phyloP scores from a whole-genome alignment of 108 stramenopile species.

The Cylindrotheca fusiformis region DNA sequence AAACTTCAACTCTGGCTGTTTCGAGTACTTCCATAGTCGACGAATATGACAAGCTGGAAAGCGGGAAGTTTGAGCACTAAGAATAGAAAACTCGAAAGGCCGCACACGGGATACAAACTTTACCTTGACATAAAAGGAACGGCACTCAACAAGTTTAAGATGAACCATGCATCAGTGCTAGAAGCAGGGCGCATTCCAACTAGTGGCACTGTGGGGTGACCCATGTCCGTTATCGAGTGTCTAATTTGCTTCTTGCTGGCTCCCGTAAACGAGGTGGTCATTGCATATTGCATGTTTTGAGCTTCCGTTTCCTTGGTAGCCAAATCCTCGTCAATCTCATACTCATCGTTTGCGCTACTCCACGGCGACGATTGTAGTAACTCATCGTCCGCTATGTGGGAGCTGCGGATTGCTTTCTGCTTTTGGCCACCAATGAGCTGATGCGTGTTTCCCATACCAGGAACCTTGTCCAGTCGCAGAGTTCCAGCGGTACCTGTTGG shows the following conservation, averaged over 20 bases:
- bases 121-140: constrained; percentile 84
- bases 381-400: constrained; percentile 26
- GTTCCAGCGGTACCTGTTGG: constrained; percentile 90
- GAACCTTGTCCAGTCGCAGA: constrained; percentile 63
- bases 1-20: constrained; percentile 71
- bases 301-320: neutral
- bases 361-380: constrained; percentile 16
- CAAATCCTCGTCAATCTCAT: constrained; percentile 22
- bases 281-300: neutral
- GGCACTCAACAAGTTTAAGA: constrained; percentile 74
- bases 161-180: constrained; percentile 88
- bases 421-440: constrained; percentile 21
- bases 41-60: constrained; percentile 67
- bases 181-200: constrained; percentile 80
- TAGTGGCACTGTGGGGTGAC: constrained; percentile 42
- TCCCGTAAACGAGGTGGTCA: constrained; percentile 15
- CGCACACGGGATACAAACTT: constrained; percentile 1
- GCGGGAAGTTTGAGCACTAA: neutral
- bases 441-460: constrained; percentile 9
- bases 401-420: constrained; percentile 5
- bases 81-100: neutral
- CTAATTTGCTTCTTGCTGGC: constrained; percentile 3
- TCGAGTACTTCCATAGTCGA: constrained; percentile 87
- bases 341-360: constrained; percentile 34
- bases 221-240: constrained; percentile 16